These are phyloP conservation scores for Tulasnella sp. DNA, from an alignment of 768 basidiomycete genomes.

Conservation along the genomic window DNA sequence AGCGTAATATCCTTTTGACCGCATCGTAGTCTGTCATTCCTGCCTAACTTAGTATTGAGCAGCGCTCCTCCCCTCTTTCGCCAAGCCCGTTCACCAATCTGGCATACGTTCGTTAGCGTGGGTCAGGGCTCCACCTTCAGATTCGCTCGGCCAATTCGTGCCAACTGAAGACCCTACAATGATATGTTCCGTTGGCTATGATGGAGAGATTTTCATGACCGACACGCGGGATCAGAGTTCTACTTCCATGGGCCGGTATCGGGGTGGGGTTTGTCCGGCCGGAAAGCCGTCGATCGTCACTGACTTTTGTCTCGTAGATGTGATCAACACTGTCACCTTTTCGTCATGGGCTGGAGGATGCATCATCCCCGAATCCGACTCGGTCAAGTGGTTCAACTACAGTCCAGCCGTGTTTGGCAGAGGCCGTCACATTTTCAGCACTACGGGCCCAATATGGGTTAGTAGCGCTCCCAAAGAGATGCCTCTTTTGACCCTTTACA, in stretches of 20 bases:
- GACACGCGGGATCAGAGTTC: slow-evolving; percentile 70
- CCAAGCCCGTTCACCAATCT: slow-evolving; percentile 70
- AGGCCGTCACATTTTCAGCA: slow-evolving; percentile 67
- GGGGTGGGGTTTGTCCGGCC: slow-evolving; percentile 47
- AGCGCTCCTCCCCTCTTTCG: slow-evolving; percentile 60
- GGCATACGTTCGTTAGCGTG: slow-evolving; percentile 73
- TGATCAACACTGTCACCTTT: slow-evolving; percentile 63
- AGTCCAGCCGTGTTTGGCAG: slow-evolving; percentile 69
- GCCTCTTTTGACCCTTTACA: background rate
- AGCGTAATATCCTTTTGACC: background rate
- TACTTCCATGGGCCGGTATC: slow-evolving; percentile 67
- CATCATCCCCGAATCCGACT: slow-evolving; percentile 79
- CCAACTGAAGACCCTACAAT: slow-evolving; percentile 45
- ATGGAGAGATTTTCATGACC: slow-evolving; percentile 69
- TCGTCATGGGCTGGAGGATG: slow-evolving; percentile 64
- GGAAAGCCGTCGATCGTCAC: background rate
- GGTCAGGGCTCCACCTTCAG: slow-evolving; percentile 59
- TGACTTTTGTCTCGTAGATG: slow-evolving; percentile 47
- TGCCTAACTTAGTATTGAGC: slow-evolving; percentile 31
- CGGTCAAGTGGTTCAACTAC: slow-evolving; percentile 70
- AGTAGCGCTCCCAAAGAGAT: slow-evolving; percentile 32
- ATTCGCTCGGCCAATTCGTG: slow-evolving; percentile 30
- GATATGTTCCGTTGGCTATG: slow-evolving; percentile 73
- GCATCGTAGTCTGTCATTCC: background rate
- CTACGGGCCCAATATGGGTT: slow-evolving; percentile 81